Evolutionary conservation across 2,329 filamentous ascomycete species (phyloP).

Genomic region (Talaromyces sp.): DNA sequence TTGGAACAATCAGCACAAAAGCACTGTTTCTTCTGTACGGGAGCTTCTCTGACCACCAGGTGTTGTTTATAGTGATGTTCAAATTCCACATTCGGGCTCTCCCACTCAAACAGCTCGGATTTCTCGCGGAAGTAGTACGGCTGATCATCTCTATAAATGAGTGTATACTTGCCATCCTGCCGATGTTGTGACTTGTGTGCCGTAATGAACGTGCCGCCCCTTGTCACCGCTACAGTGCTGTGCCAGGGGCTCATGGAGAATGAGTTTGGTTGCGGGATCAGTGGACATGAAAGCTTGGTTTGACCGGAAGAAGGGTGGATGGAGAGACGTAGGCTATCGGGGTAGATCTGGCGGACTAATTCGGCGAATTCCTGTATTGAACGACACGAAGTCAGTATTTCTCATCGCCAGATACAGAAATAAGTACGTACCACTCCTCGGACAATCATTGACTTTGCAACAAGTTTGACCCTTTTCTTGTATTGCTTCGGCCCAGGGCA

Average conservation of each 20-base stretch:
- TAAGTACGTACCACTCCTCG: background rate
- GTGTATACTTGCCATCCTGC: constrained; percentile 34
- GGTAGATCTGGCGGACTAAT: constrained; percentile 24
- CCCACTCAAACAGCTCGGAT: constrained; percentile 44
- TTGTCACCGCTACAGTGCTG: constrained; percentile 28
- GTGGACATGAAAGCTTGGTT: constrained; percentile 24
- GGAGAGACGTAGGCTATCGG: constrained; percentile 26
- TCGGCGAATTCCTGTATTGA: constrained; percentile 27
- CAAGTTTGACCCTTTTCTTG: constrained; percentile 1
- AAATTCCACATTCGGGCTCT: constrained; percentile 33
- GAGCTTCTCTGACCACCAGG: background rate
- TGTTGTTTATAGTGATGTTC: constrained; percentile 43
- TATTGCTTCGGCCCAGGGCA: constrained; percentile 4
- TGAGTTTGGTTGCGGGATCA: constrained; percentile 21
- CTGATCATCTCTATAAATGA: constrained; percentile 43
- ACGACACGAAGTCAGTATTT: constrained; percentile 20
- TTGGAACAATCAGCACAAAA: background rate
- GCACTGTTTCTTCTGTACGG: background rate
- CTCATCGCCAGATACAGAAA: constrained; percentile 15
- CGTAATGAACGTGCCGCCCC: constrained; percentile 23
- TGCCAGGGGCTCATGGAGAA: constrained; percentile 33
- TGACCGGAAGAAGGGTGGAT: constrained; percentile 27
- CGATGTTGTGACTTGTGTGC: constrained; percentile 25
- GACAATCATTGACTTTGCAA: constrained; percentile 7
- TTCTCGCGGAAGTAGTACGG: constrained; percentile 51